Conservation (phyloP, 495 filamentous ascomycete genomes). For the Alectoria sarmentosa region DNA sequence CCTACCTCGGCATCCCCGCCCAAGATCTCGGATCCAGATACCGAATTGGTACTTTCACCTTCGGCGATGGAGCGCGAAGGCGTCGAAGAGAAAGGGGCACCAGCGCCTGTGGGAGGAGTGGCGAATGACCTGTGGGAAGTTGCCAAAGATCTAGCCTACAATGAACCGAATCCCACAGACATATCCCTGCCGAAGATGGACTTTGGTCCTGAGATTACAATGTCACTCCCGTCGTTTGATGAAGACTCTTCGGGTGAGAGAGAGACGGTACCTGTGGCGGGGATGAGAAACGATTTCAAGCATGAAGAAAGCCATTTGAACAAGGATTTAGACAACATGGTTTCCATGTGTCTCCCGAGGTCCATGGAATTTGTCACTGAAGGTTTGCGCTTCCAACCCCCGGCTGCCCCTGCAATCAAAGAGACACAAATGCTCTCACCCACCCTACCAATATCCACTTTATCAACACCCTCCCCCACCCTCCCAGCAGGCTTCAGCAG, state of each 20-base stretch:
- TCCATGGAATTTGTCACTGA: background rate
- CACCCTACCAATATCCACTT: background rate
- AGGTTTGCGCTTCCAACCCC: background rate
- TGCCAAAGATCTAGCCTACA: slow-evolving; percentile 14
- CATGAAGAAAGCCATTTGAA: background rate
- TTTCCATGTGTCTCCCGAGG: background rate
- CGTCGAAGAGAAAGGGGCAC: slow-evolving; percentile 10
- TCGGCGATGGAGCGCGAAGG: slow-evolving; percentile 10
- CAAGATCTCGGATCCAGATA: background rate
- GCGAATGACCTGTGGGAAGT: slow-evolving; percentile 18
- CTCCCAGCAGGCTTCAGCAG: slow-evolving; percentile 27
- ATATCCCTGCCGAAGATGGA: background rate
- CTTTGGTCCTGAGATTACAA: background rate
- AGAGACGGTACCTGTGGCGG: background rate
- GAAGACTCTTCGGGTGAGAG: background rate
- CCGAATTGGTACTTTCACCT: slow-evolving; percentile 11
- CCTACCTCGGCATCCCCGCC: background rate
- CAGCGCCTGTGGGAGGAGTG: slow-evolving; percentile 16
- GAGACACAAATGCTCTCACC: slow-evolving; percentile 8
- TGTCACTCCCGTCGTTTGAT: background rate
- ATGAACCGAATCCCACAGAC: background rate
- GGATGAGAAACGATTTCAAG: background rate
- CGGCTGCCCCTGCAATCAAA: background rate
- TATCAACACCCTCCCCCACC: slow-evolving; percentile 11
- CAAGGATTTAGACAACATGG: background rate